phyloP scores from a whole-genome alignment of 306 rosid species.

The Sechiopsis laciniata region DNA sequence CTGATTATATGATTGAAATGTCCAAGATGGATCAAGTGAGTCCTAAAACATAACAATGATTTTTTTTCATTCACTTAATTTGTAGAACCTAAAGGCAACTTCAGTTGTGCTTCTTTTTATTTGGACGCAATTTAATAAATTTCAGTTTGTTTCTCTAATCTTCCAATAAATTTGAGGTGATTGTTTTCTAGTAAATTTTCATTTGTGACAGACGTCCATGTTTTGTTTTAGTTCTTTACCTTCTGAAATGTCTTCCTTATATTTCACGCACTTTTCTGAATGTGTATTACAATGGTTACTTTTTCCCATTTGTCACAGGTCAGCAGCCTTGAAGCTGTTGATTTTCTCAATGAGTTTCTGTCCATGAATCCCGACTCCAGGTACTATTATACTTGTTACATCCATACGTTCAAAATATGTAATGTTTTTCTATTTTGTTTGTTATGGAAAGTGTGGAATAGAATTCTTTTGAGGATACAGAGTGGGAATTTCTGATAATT shows the following conservation, averaged over 20 bases:
- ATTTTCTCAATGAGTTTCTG: constrained; percentile 65
- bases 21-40: constrained; percentile 68
- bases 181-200: constrained; percentile 1
- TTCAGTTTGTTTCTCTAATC: neutral
- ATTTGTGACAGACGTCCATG: neutral
- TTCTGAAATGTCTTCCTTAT: no score
- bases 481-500: constrained; percentile 9
- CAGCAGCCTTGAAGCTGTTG: constrained; percentile 75
- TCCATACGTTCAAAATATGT: neutral
- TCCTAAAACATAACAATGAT: constrained; percentile 17
- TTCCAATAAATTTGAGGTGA: neutral
- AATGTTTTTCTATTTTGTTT: neutral
- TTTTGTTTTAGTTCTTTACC: no score
- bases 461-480: neutral
- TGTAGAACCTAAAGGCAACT: neutral
- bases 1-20: constrained; percentile 80
- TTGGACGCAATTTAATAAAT: neutral
- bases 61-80: neutral
- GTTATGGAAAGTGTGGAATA: neutral
- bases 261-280: no score
- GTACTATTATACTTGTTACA: constrained; percentile 11
- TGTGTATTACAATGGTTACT: neutral
- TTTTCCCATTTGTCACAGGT: constrained; percentile 48
- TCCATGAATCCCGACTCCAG: constrained; percentile 30
- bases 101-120: neutral